Base-by-base conservation (phyloP, 805 yeast species). In the Tetrapisispora iriomotensis region DNA sequence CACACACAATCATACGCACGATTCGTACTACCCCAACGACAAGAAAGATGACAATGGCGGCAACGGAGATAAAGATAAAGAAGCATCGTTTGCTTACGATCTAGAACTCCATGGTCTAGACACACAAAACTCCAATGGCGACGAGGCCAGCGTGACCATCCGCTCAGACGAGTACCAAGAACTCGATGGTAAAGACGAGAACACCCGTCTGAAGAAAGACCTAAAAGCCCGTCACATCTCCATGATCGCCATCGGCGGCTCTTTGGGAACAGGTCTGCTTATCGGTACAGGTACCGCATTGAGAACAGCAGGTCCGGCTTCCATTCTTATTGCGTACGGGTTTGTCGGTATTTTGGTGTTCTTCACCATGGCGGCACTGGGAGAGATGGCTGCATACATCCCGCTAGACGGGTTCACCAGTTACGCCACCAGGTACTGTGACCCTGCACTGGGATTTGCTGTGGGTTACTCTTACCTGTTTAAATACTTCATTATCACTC, bases 161-260 rank as follows among this genome's bases (percentile, higher is more conserved):
- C 24, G 4, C 8, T 6, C 20, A 4, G 25, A 20, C 4, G 15
- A 24, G 4, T 30, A 19, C 19, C 13, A 19, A 5, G 20, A 34
- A 7, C 8, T 21, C 10, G 53, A 49, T 25, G 53, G 53, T 29
- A 49, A 49, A 36, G 31, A 36, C 7, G 43, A 44, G 9, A 40
- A 32, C 20, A 36, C 36, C 8, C 26, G 40, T 21, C 20, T 55
- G 34, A 56, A 50, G 37, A 56, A 55, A 41, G 57, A 48, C 15
- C 38, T 56, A 18, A 64, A 70, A 45, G 71, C 82, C 35, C 59
- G 86, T 38, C 86, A 79, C 52, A 68, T 78, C 45, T 70, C 77
- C 40, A 76, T 80, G 82, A 76, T 80, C 53, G 82, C 92, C 46
- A 75, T 84, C 47, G 94, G 92, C 48, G 90, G 92, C 48, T 83